Conservation (phyloP, 306 rosid species). For the Corylus avellana region DNA sequence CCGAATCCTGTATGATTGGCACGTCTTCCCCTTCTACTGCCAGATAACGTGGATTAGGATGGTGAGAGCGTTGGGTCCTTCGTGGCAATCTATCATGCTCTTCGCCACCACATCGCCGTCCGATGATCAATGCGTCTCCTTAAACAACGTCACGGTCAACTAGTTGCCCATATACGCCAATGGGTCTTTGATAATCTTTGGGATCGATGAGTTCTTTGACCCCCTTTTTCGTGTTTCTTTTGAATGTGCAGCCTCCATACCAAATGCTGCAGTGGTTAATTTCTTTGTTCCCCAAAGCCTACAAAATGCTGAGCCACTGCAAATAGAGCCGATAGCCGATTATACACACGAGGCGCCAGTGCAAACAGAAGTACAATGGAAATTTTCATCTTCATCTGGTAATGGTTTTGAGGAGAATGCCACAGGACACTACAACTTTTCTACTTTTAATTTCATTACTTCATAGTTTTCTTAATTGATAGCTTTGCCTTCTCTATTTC, state of each 20-base stretch:
- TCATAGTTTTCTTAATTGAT: no score
- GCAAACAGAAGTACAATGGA: neutral
- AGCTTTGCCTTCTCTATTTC: no score
- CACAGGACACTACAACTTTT: conserved; percentile 37
- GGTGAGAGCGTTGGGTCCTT: no score
- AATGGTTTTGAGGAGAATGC: neutral
- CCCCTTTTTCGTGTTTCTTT: conserved; percentile 34
- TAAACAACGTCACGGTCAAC: conserved; percentile 53
- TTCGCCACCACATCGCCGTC: conserved; percentile 27
- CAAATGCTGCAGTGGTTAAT: neutral
- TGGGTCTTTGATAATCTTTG: conserved; percentile 44
- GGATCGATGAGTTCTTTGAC: conserved; percentile 40
- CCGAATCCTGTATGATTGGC: no score
- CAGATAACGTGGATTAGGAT: no score
- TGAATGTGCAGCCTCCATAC: conserved; percentile 10
- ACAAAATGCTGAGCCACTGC: conserved; percentile 13
- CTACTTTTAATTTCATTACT: conserved; percentile 18
- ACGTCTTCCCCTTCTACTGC: no score
- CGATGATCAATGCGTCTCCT: conserved; percentile 25
- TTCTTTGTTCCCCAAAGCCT: conserved; percentile 21
- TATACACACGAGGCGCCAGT: neutral
- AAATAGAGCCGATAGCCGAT: neutral
- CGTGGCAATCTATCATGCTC: conserved; percentile 11
- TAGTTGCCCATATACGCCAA: conserved; percentile 43
- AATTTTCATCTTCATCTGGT: neutral